These are phyloP conservation scores for Didymella pomorum DNA, from an alignment of 2,329 filamentous ascomycete species.

Conservation along the genomic window DNA sequence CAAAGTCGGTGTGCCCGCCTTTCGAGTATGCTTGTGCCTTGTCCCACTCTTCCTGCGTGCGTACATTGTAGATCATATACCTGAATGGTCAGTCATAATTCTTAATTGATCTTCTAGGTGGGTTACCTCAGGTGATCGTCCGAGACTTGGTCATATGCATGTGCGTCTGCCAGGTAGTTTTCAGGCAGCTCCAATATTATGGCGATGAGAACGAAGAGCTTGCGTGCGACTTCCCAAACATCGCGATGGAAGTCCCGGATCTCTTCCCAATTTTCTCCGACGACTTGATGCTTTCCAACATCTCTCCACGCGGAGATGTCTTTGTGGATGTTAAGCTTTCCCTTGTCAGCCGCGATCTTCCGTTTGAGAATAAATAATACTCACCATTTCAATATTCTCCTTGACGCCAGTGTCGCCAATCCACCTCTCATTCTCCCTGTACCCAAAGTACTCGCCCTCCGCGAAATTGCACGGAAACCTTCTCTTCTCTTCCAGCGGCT, in stretches of 20 bases:
- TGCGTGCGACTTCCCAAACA: conserved; percentile 51
- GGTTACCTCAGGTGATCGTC: conserved; percentile 28
- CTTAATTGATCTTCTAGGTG: no score
- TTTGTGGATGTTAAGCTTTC: conserved; percentile 27
- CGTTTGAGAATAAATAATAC: background rate
- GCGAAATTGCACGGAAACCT: conserved; percentile 26
- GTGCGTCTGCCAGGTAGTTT: conserved; percentile 26
- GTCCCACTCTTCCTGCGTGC: conserved; percentile 38
- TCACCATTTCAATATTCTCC: conserved; percentile 49
- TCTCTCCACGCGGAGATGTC: conserved; percentile 20
- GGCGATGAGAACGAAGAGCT: conserved; percentile 53
- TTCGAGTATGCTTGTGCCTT: conserved; percentile 48
- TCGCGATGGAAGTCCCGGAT: conserved; percentile 35
- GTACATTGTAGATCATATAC: conserved; percentile 34
- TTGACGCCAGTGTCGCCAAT: conserved; percentile 50
- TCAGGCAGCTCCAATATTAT: conserved; percentile 31
- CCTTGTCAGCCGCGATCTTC: conserved; percentile 5
- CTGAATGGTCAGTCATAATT: background rate
- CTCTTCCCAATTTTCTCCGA: conserved; percentile 24
- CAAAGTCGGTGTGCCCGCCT: conserved; percentile 64
- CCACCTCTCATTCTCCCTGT: conserved; percentile 36
- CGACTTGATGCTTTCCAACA: conserved; percentile 17
- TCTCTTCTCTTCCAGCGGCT: conserved; percentile 26
- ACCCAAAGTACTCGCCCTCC: conserved; percentile 32
- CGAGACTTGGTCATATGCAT: conserved; percentile 25